phyloP scores from a whole-genome alignment of 1,284 basidiomycete genomes.

The Neonothopanus nambi region DNA sequence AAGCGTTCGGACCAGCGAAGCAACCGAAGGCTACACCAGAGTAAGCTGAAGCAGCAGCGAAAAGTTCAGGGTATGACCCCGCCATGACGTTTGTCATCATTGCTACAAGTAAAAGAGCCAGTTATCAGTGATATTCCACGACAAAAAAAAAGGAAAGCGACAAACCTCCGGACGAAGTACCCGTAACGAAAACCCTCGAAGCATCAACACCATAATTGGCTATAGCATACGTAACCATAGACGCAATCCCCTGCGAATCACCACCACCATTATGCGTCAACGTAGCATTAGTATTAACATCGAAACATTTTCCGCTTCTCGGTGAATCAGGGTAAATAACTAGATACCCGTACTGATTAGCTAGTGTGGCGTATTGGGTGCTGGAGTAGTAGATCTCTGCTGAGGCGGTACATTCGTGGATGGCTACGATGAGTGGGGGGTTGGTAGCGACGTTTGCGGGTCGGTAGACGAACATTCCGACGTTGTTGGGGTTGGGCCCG shows the following conservation, averaged over 20 bases:
- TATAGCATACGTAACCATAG: constrained; percentile 50
- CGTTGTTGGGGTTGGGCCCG: constrained; percentile 38
- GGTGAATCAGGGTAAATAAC: constrained; percentile 51
- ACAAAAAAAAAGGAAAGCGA: not conserved
- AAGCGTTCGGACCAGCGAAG: constrained; percentile 47
- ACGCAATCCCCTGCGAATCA: constrained; percentile 54
- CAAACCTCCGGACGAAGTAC: constrained; percentile 45
- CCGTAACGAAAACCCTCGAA: constrained; percentile 47
- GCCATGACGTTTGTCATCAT: constrained; percentile 59
- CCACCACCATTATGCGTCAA: constrained; percentile 55
- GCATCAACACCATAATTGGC: constrained; percentile 47
- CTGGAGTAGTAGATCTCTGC: constrained; percentile 52
- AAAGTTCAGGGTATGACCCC: constrained; percentile 53
- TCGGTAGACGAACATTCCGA: constrained; percentile 49
- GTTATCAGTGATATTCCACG: no score
- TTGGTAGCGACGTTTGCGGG: constrained; percentile 41
- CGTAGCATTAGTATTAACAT: constrained; percentile 50
- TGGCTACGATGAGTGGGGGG: constrained; percentile 51
- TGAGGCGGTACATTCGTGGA: constrained; percentile 52
- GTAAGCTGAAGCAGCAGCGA: constrained; percentile 47
- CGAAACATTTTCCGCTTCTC: constrained; percentile 52
- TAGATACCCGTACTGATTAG: constrained; percentile 47
- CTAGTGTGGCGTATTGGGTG: constrained; percentile 47
- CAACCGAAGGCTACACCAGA: constrained; percentile 58
- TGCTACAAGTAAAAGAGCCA: constrained; percentile 24